Evolutionary conservation across 1,139 yeast genomes (phyloP), one percentile per base, ranked within the genome.

Genomic region (Blastobotrys ciferrii): DNA sequence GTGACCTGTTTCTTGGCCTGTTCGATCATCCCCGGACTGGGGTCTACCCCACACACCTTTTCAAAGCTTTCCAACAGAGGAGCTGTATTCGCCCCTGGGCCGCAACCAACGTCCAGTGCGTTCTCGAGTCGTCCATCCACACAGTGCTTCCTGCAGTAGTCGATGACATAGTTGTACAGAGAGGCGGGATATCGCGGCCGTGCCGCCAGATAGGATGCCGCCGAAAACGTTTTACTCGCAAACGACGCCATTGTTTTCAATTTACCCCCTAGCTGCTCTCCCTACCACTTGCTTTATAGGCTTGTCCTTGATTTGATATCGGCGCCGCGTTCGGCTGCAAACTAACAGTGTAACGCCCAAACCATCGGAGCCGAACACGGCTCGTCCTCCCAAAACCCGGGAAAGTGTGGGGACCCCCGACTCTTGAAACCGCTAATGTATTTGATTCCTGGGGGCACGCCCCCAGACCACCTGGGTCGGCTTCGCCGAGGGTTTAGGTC

Each of bases 101-200:
- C 96, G 62, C 89, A 82, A 0, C 96, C 96, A 14, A 86, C 69
- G 65, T 88, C 96, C 5, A 87, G 63, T 1, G 80, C 78, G n/a
- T 31, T 25, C 19, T 43, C 45, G 11, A n/a, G 17, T 14, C 30
- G n/a, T 15, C 11, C 35, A n/a, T 42, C 19, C 2, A 40, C 48
- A 4, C 32, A 28, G 32, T 53, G 52, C 11, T 17, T 4, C 11
- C 36, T 44, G 48, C 74, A 76, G 55, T 75, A 80, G 1, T 61
- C 51, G 4, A 65, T 53, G n/a, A 86, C 58, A 12, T 68, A 59
- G 9, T 71, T 58, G 58, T 74, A 84, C 57, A 85, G 78, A 1
- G 72, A 61, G 0, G 65, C 58, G 0, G 89, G 87, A 58, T 86
- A 87, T 2, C 73, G 68, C 0, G 95, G 95, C 48, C 95, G 75